Evolutionary conservation across 192 early-diverging fungal genomes (phyloP).

Genomic region (Mortierella antarctica): DNA sequence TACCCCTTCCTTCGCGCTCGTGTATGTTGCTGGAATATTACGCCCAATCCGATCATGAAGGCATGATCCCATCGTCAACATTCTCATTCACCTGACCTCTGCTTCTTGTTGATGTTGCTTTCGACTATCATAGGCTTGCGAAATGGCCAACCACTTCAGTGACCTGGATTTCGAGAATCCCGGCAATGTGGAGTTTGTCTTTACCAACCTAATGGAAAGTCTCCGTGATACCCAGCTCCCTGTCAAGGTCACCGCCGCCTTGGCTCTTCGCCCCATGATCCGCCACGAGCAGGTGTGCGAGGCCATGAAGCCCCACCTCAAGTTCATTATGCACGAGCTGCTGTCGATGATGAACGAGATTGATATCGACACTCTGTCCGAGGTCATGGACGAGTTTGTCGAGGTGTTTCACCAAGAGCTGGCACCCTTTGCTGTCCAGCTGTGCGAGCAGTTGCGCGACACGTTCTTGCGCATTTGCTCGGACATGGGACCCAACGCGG

Average conservation of each 20-base stretch:
- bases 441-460: slow-evolving; percentile 87
- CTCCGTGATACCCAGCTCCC: slow-evolving; percentile 86
- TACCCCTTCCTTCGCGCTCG: slow-evolving; percentile 86
- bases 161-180: slow-evolving; percentile 70
- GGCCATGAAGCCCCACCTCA: slow-evolving; percentile 83
- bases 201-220: slow-evolving; percentile 66
- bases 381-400: slow-evolving; percentile 92
- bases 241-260: slow-evolving; percentile 87
- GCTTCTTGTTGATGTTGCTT: neutral
- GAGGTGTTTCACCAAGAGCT: slow-evolving; percentile 91
- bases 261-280: slow-evolving; percentile 85
- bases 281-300: slow-evolving; percentile 75
- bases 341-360: slow-evolving; percentile 91
- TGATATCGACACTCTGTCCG: slow-evolving; percentile 90
- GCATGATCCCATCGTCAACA: no score
- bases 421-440: slow-evolving; percentile 91
- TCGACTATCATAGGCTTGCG: slow-evolving; percentile 49
- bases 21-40: slow-evolving; percentile 53
- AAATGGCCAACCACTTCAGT: slow-evolving; percentile 66
- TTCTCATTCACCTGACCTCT: neutral
- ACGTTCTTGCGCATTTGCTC: slow-evolving; percentile 87
- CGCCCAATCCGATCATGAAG: neutral
- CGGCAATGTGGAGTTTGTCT: slow-evolving; percentile 61
- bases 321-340: slow-evolving; percentile 88
- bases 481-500: slow-evolving; percentile 54